These are phyloP conservation scores for Phaeosphaeria sp. DNA, from an alignment of 2,329 filamentous ascomycete species.

Conservation along the genomic window DNA sequence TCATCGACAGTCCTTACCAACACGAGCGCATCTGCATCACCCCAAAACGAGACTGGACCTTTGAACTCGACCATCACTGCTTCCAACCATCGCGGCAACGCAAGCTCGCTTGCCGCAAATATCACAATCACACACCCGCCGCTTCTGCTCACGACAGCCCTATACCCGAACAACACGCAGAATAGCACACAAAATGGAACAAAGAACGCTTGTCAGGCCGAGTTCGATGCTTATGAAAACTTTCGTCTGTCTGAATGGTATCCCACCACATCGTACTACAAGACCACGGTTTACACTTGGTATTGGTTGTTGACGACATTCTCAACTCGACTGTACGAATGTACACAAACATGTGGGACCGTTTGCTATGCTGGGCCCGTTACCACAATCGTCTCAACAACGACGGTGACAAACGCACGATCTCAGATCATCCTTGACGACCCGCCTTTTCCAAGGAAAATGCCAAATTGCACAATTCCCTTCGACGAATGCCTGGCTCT, in stretches of 20 bases:
- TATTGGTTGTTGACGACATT: slow-evolving; percentile 8
- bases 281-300: not conserved
- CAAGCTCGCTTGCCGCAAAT: not conserved
- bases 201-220: slow-evolving; percentile 7
- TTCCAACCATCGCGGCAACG: not conserved
- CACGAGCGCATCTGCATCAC: not conserved
- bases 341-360: slow-evolving; percentile 18
- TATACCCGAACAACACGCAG: slow-evolving; percentile 2
- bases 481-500: slow-evolving; percentile 17
- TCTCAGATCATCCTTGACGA: slow-evolving; percentile 1
- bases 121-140: slow-evolving; percentile 2
- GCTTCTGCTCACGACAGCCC: not conserved
- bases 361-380: slow-evolving; percentile 20
- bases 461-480: slow-evolving; percentile 21
- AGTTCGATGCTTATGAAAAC: slow-evolving; percentile 4
- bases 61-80: not conserved
- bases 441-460: slow-evolving; percentile 4
- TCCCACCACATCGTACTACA: not conserved
- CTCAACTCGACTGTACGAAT: slow-evolving; percentile 9
- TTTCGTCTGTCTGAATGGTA: not conserved
- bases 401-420: not conserved
- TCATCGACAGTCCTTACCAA: not conserved
- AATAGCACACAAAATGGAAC: slow-evolving; percentile 4
- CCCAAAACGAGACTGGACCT: not conserved
- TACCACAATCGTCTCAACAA: slow-evolving; percentile 9